phyloP scores from a whole-genome alignment of 768 basidiomycete genomes.

The Lactarius hatsudake region DNA sequence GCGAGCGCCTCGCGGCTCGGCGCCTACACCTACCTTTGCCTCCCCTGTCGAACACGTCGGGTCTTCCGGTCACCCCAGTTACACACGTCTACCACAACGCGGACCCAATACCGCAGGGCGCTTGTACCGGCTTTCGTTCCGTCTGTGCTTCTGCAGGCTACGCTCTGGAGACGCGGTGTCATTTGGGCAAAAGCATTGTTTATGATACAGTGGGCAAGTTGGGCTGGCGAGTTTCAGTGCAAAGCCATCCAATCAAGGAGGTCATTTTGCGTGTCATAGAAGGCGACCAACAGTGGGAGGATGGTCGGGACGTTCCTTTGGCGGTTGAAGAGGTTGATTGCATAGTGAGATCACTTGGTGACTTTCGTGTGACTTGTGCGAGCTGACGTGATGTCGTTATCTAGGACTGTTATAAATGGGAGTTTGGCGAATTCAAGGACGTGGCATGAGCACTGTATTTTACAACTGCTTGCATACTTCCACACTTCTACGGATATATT shows the following conservation, averaged over 20 bases:
- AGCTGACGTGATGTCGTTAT: constrained; percentile 10
- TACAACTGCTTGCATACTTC: background rate
- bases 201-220: constrained; percentile 66
- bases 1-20: constrained; percentile 57
- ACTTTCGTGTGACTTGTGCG: background rate
- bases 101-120: constrained; percentile 64
- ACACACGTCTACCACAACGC: constrained; percentile 61
- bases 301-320: constrained; percentile 49
- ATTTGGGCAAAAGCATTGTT: constrained; percentile 59
- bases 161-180: constrained; percentile 60
- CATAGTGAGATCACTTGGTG: constrained; percentile 41
- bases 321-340: constrained; percentile 66
- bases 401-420: constrained; percentile 79
- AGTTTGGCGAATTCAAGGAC: constrained; percentile 53
- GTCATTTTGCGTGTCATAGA: constrained; percentile 54
- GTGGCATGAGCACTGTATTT: constrained; percentile 7
- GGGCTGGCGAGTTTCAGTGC: constrained; percentile 58
- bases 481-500: constrained; percentile 12
- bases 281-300: constrained; percentile 45
- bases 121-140: constrained; percentile 50
- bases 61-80: constrained; percentile 31
- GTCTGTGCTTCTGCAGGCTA: constrained; percentile 64
- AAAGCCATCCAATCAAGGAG: constrained; percentile 53
- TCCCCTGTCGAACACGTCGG: constrained; percentile 27
- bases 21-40: constrained; percentile 65